Conservation (phyloP, 495 filamentous ascomycete genomes). For the Amorphotheca resinae region DNA sequence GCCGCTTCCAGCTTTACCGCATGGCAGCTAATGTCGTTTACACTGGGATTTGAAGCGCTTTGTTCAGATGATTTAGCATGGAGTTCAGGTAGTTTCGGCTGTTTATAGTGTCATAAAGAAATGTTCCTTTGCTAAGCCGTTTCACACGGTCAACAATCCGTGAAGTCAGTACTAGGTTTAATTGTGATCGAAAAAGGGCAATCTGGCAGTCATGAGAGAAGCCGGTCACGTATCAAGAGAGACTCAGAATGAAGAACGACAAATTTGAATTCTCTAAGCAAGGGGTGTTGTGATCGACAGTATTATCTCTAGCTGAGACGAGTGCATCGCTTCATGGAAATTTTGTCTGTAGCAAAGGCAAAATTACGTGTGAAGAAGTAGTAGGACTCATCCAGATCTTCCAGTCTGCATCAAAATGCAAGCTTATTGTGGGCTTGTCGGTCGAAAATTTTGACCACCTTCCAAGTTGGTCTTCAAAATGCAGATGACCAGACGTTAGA, state of each 20-base stretch:
- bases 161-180: no score
- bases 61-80: constrained; percentile 3
- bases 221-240: no score
- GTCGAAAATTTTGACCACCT: neutral
- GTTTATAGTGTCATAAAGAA: neutral
- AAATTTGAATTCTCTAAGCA: neutral
- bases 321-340: neutral
- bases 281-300: neutral
- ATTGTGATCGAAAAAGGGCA: no score
- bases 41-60: constrained; percentile 1
- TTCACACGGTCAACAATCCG: no score
- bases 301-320: neutral
- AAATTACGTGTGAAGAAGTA: neutral
- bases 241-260: no score
- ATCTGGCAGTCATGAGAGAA: no score
- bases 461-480: neutral
- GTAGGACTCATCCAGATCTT: neutral
- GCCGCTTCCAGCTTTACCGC: constrained; percentile 37
- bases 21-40: neutral
- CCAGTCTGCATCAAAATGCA: constrained; percentile 6
- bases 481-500: neutral
- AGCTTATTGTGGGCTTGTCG: neutral
- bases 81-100: constrained; percentile 4
- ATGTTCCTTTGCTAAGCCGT: neutral
- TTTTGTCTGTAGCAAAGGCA: neutral